Conservation (phyloP, 495 filamentous ascomycete genomes). For the Xylaria scruposa region DNA sequence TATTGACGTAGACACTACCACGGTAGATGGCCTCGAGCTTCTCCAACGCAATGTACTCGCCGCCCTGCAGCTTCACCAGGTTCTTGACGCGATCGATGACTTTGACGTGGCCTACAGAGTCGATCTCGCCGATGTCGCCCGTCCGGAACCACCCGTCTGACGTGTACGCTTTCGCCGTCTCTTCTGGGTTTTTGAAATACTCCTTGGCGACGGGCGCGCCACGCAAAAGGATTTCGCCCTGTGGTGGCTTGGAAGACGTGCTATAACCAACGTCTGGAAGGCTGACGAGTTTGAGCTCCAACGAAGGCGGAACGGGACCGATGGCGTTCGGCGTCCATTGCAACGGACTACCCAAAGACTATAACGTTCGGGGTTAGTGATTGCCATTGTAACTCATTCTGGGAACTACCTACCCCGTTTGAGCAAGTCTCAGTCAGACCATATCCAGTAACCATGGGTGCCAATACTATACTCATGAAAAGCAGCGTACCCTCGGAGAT, state of each 20-base stretch:
- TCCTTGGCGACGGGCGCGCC: conserved; percentile 71
- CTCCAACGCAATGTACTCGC: conserved; percentile 72
- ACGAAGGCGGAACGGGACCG: conserved; percentile 66
- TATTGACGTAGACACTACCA: conserved; percentile 58
- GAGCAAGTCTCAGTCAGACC: conserved; percentile 90
- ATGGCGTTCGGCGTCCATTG: conserved; percentile 78
- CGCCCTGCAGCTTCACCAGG: conserved; percentile 68
- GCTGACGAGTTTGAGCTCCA: conserved; percentile 78
- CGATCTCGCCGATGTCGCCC: conserved; percentile 81
- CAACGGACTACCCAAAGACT: conserved; percentile 62
- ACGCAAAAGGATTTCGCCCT: conserved; percentile 84
- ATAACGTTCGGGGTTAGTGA: conserved; percentile 4
- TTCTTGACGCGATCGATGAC: conserved; percentile 96
- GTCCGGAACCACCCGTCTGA: conserved; percentile 93
- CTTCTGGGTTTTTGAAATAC: conserved; percentile 83
- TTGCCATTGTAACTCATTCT: background rate
- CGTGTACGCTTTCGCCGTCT: conserved; percentile 80
- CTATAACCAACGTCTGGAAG: conserved; percentile 89
- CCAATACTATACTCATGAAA: conserved; percentile 79
- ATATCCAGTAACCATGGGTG: conserved; percentile 81
- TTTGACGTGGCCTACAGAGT: conserved; percentile 76
- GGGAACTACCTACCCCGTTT: conserved; percentile 51
- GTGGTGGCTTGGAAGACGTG: conserved; percentile 75
- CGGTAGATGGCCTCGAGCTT: conserved; percentile 71
- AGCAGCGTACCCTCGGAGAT: conserved; percentile 76